Conservation (phyloP, 192 early-diverging fungal genomes). For the Powellomyces hirtus region DNA sequence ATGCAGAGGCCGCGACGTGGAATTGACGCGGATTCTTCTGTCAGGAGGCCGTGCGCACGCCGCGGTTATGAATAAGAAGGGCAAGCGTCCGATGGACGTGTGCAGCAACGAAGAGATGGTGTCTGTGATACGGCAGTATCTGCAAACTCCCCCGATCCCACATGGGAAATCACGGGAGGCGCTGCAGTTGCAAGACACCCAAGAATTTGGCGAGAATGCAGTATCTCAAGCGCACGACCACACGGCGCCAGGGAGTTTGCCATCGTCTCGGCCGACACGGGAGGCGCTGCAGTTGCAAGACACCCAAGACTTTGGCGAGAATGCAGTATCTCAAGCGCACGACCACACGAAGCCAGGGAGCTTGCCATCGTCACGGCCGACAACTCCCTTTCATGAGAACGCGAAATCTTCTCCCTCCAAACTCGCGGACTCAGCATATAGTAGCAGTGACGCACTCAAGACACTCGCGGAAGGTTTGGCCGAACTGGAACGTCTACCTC, state of each 20-base stretch:
- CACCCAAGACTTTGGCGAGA: background rate
- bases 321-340: background rate
- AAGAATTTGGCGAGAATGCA: background rate
- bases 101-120: background rate
- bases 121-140: background rate
- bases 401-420: background rate
- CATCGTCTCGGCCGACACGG: background rate
- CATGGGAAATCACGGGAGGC: background rate
- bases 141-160: background rate
- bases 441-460: background rate
- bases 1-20: background rate
- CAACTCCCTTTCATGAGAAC: background rate
- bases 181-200: background rate
- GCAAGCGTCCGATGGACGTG: constrained; percentile 11
- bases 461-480: background rate
- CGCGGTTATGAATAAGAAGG: constrained; percentile 6
- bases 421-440: background rate
- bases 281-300: background rate
- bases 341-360: background rate
- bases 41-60: background rate
- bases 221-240: background rate
- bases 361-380: background rate
- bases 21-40: constrained; percentile 7
- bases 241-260: background rate
- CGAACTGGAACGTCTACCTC: background rate